These are phyloP conservation scores for Phytophthora megakarya DNA, from an alignment of 352 stramenopile species.

Conservation along the genomic window DNA sequence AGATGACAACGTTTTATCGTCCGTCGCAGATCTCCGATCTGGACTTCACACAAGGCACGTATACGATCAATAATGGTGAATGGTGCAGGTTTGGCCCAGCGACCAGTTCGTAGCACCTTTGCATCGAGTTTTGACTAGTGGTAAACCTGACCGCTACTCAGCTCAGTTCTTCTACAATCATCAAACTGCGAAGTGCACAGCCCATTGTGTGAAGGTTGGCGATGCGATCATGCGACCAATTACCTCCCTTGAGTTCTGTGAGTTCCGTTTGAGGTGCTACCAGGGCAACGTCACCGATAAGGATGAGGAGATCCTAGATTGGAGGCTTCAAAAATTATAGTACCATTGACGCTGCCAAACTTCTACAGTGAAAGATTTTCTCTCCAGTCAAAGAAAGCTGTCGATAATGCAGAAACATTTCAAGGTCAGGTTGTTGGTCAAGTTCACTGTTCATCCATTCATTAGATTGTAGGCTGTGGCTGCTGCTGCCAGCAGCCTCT, in stretches of 20 bases:
- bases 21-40: conserved; percentile 42
- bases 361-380: neutral
- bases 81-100: conserved; percentile 64
- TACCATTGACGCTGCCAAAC: conserved; percentile 20
- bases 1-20: conserved; percentile 51
- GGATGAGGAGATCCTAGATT: conserved; percentile 93
- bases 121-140: conserved; percentile 54
- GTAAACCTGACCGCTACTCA: conserved; percentile 40
- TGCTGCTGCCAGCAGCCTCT: conserved; percentile 10
- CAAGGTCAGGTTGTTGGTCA: neutral
- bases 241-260: conserved; percentile 86
- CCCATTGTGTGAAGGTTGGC: conserved; percentile 50
- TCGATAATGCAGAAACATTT: too few relatives aligned
- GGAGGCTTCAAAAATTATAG: conserved; percentile 56
- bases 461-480: neutral
- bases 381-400: too few relatives aligned
- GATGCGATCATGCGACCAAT: conserved; percentile 38
- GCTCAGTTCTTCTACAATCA: conserved; percentile 70
- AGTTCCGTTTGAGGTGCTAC: conserved; percentile 90
- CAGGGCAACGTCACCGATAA: conserved; percentile 88
- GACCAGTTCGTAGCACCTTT: conserved; percentile 55
- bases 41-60: conserved; percentile 43
- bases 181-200: conserved; percentile 53
- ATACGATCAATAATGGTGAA: conserved; percentile 73
- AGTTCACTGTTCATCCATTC: too few relatives aligned